Percentiles rank a stretch among this genome's conserved stretches.
Evolutionary conservation across 345 rosid genomes (phyloP).

Genomic region (Camelina hispida): DNA sequence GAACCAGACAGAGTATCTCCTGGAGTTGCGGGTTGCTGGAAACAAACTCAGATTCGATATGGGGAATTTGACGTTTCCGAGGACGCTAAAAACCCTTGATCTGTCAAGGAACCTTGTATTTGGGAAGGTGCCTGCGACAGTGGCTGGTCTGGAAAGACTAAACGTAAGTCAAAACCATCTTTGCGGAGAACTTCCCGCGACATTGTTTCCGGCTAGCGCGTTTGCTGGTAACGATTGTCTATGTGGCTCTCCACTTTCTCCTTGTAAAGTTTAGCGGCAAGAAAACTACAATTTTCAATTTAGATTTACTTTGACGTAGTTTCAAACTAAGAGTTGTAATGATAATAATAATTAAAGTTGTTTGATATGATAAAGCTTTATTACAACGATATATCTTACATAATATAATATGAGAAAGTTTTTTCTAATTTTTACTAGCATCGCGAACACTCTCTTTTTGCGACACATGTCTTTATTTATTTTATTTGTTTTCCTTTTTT

Average conservation of each 20-base stretch:
- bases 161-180: conserved; percentile 67
- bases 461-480: too few relatives aligned
- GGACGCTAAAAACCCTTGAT: conserved; percentile 57
- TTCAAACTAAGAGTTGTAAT: neutral
- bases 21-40: conserved; percentile 58
- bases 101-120: conserved; percentile 58
- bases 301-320: neutral
- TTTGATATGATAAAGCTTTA: neutral
- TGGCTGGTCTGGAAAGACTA: conserved; percentile 49
- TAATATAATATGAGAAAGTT: too few relatives aligned
- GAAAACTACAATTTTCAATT: neutral
- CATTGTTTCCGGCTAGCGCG: conserved; percentile 57
- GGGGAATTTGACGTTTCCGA: conserved; percentile 47
- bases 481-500: too few relatives aligned
- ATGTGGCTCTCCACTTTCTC: conserved; percentile 60
- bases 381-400: neutral
- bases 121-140: conserved; percentile 58
- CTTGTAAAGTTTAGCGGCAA: conserved; percentile 47
- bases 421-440: too few relatives aligned
- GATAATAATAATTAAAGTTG: neutral
- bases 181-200: conserved; percentile 68
- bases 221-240: conserved; percentile 60
- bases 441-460: too few relatives aligned
- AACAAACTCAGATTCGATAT: conserved; percentile 61
- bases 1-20: conserved; percentile 59